Conservation (phyloP, 169 alveolate species). For the Eimeria sp. region DNA sequence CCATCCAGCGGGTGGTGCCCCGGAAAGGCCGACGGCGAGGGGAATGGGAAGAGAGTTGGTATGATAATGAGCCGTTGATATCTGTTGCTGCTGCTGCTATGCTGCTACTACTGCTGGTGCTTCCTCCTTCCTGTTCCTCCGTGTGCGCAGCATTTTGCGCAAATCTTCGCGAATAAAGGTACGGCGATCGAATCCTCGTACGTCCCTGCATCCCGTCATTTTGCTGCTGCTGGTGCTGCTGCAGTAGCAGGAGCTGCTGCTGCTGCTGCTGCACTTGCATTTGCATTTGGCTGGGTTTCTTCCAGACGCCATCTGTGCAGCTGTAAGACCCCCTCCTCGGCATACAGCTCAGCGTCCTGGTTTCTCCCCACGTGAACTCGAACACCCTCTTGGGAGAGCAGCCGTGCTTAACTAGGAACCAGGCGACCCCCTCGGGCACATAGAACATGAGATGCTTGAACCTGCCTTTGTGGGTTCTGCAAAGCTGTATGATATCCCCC, state of each 20-base stretch:
- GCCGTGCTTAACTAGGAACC: constrained; percentile 67
- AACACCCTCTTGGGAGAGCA: constrained; percentile 36
- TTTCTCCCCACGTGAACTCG: constrained; percentile 79
- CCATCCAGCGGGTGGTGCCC: too few species aligned
- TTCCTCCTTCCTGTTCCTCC: too few species aligned
- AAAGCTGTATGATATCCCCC: constrained; percentile 17
- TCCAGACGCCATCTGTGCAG: constrained; percentile 73
- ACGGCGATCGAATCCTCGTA: neutral
- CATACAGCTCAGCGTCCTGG: constrained; percentile 43
- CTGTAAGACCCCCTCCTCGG: constrained; percentile 32
- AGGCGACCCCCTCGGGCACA: constrained; percentile 75
- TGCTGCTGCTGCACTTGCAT: neutral
- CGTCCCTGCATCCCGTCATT: neutral
- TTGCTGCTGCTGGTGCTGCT: neutral
- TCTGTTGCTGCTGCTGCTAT: neutral
- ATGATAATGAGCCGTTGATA: too few species aligned
- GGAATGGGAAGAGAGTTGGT: too few species aligned
- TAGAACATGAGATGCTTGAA: constrained; percentile 43
- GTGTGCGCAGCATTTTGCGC: too few species aligned
- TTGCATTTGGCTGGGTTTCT: neutral
- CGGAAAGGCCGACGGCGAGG: too few species aligned
- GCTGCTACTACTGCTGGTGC: too few species aligned
- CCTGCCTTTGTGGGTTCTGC: neutral
- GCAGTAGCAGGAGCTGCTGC: neutral
- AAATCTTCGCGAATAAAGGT: neutral